Percentiles rank a stretch among this genome's conserved stretches.
These are phyloP conservation scores for Termitomyces sp. DNA, from an alignment of 768 basidiomycete genomes.

Conservation along the genomic window DNA sequence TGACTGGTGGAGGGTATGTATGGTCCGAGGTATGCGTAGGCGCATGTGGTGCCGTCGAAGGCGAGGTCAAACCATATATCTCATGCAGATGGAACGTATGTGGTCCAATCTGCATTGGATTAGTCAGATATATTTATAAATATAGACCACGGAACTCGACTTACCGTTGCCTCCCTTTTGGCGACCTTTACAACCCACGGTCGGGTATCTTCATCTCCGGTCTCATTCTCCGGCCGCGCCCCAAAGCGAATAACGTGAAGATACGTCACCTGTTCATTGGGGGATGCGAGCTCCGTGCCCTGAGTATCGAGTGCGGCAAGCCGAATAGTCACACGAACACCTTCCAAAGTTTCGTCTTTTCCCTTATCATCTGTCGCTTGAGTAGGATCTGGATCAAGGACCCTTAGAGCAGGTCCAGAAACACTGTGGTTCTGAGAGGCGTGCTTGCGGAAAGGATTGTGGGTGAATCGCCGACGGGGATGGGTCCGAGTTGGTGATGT, in stretches of 20 bases:
- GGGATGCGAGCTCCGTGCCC: conserved; percentile 56
- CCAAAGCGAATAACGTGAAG: conserved; percentile 78
- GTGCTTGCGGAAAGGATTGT: conserved; percentile 63
- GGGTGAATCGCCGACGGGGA: conserved; percentile 53
- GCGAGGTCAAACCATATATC: conserved; percentile 83
- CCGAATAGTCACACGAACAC: conserved; percentile 73
- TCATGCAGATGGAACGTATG: conserved; percentile 96
- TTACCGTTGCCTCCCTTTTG: conserved; percentile 81
- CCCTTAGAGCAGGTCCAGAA: conserved; percentile 74
- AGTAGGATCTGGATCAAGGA: conserved; percentile 67
- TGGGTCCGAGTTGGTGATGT: conserved; percentile 14
- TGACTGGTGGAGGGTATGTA: conserved; percentile 7
- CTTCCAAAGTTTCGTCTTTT: conserved; percentile 44
- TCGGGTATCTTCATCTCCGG: conserved; percentile 51
- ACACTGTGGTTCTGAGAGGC: conserved; percentile 42
- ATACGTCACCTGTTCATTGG: conserved; percentile 88
- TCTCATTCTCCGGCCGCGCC: conserved; percentile 29
- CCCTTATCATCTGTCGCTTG: conserved; percentile 26
- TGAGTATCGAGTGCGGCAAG: conserved; percentile 79
- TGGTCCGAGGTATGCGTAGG: conserved; percentile 15
- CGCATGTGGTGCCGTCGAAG: conserved; percentile 25
- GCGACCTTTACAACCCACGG: conserved; percentile 93
- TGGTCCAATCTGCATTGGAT: conserved; percentile 64
- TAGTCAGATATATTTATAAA: not conserved
- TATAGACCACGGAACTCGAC: conserved; percentile 13